Conservation (phyloP, 495 filamentous ascomycete species). For the Penicillium steckii region DNA sequence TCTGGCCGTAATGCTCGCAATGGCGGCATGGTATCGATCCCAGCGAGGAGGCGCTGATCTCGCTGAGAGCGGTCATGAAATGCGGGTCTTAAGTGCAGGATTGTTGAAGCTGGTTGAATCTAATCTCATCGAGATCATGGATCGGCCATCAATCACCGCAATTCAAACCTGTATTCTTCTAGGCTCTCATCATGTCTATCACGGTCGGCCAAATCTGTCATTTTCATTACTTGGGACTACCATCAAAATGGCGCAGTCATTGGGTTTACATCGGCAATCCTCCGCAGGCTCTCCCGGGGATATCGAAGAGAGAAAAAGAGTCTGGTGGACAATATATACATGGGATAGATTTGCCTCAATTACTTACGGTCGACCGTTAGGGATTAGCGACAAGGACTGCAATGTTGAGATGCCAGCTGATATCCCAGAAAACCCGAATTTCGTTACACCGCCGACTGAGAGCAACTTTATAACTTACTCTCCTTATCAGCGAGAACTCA, state of each 20-base stretch:
- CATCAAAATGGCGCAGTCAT: conserved; percentile 33
- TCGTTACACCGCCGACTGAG: conserved; percentile 4
- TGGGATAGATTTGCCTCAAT: conserved; percentile 39
- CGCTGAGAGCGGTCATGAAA: conserved; percentile 7
- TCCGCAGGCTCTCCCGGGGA: conserved; percentile 17
- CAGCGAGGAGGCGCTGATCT: conserved; percentile 5
- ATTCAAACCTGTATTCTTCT: conserved; percentile 33
- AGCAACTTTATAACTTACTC: conserved; percentile 25
- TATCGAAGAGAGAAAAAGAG: conserved; percentile 32
- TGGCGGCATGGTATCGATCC: conserved; percentile 36
- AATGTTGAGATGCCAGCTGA: conserved; percentile 33
- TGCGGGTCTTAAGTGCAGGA: conserved; percentile 11
- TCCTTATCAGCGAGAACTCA: conserved; percentile 31
- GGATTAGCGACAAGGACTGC: conserved; percentile 37
- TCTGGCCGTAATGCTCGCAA: conserved; percentile 25
- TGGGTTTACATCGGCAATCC: conserved; percentile 30
- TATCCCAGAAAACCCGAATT: conserved; percentile 22
- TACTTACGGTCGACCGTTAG: conserved; percentile 32
- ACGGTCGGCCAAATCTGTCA: conserved; percentile 32
- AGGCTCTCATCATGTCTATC: conserved; percentile 35
- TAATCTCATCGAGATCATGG: conserved; percentile 34
- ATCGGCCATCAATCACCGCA: conserved; percentile 27
- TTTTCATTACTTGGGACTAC: conserved; percentile 36
- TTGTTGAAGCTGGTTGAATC: conserved; percentile 21
- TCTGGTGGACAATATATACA: conserved; percentile 41